Evolutionary conservation across 257 asterid species (phyloP), one percentile per base, ranked within the genome.

Genomic region (Solanum bukasovii): DNA sequence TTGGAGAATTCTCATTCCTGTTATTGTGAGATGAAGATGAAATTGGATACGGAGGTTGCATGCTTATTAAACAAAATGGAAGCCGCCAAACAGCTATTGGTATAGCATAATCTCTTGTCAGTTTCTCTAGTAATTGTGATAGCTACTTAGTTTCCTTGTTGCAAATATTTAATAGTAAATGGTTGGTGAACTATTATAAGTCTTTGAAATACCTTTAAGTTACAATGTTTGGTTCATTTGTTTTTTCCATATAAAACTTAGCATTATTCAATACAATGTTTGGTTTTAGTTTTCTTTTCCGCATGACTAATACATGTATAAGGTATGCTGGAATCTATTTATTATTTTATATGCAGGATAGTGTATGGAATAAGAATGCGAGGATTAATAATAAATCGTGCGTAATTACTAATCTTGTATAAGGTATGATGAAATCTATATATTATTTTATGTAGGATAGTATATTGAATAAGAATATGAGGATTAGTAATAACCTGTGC

Each of bases 41-140:
- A 98, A 89, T 96, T 96, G 98, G 98, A 96, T 86, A 84, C 95
- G 5, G 99, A 97, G 93, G 93, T 97, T 38, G 95, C 98, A 0
- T 98, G 96, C 52, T 92, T 97, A 93, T 88, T 97, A 85, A 93
- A 93, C 93, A 95, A 98, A 91, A 97, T 97, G 99, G 98, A 97
- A 86, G 93, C 94, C 2, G 94, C 98, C 7, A 97, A 97, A 90
- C 96, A 93, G 49, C 97, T 93, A 91, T 86, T 92, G 90, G 96
- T 95, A 79, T 97, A 89, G 85, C 59, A 35, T 6, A 77, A 42
- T 38, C 87, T 73, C 20, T 52, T 44, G 20, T 2, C 23, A 49
- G 21, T 1, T 85, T 77, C 23, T 82, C 38, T 7, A 75, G 42
- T 82, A 20, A 74, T 33, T 2, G 18, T 74, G 34, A 38, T 2